phyloP scores from a whole-genome alignment of 345 rosid genomes.

The Rubroshorea leprosula region DNA sequence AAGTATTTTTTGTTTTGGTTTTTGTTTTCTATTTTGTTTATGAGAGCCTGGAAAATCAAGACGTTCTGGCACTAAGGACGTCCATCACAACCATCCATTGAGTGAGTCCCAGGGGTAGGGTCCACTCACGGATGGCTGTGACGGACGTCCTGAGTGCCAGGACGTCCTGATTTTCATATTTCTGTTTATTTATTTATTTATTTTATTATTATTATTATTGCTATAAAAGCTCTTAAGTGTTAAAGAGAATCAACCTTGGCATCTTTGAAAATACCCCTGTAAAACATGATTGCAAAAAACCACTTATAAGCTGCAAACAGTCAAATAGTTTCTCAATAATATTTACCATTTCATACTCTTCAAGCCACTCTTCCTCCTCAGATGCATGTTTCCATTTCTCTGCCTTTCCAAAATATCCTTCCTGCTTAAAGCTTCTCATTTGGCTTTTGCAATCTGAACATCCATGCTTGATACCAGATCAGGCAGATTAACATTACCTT shows the following conservation, averaged over 20 bases:
- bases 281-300: too few species aligned
- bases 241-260: not conserved
- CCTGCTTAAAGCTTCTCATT: constrained; percentile 67
- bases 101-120: too few species aligned
- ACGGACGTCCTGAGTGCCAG: too few species aligned
- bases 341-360: constrained; percentile 80
- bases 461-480: constrained; percentile 76
- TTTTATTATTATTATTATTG: not conserved
- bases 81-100: too few species aligned
- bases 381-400: constrained; percentile 76
- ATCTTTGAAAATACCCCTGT: constrained; percentile 1
- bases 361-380: constrained; percentile 93
- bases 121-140: too few species aligned
- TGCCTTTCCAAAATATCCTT: constrained; percentile 83
- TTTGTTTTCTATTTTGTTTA: too few species aligned
- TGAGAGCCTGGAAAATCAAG: too few species aligned
- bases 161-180: too few species aligned
- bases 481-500: constrained; percentile 57
- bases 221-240: not conserved
- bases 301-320: too few species aligned
- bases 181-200: too few species aligned
- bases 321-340: not conserved
- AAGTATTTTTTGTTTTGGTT: too few species aligned
- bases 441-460: constrained; percentile 72
- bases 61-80: too few species aligned